Evolutionary conservation across 331 rosid genomes (phyloP), one percentile per base, ranked within the genome.

Genomic region (Acacia pycnantha): DNA sequence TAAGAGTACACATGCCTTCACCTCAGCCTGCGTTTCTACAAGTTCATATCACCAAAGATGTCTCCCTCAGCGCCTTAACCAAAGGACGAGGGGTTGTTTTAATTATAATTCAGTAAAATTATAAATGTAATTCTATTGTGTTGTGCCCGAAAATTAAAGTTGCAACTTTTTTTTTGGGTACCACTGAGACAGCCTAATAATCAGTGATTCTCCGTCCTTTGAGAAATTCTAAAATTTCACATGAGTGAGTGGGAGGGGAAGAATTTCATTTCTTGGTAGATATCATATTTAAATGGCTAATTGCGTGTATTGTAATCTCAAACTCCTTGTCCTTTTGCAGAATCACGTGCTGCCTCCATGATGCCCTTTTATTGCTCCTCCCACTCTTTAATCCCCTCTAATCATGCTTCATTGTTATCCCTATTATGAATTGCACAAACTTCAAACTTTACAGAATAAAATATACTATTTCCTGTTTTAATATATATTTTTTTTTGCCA

Each of bases 121-220:
- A n/a, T 19, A 54, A 9, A 58, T 54, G 9, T n/a, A 22, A 10
- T 21, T 54, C 22, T 6, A 47, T 21, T 47, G 26, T 71, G 58
- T 19, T 71, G 58, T 27, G 61, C 22, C 9, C 37, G 7, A 26
- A 37, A n/a, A n/a, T n/a, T n/a, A n/a, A 76, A 22, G 79, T 58
- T 56, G 16, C 56, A 41, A 59, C 43, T 47, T 54, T 22, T 47
- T 54, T 22, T 19, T 53, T 7, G 4, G 70, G 43, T 4, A 8
- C 54, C 33, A 21, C 59, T 19, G 13, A 54, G 51, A 53, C 69
- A 37, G 13, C 69, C 53, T 24, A 22, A 40, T 40, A 58, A 18
- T 76, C 56, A 76, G 70, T 22, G 56, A 76, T 76, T 76, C 71
- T 59, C 80, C 26, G 26, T 43, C 71, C 15, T 74, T 76, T 59